These are phyloP conservation scores for Corrigiola litoralis DNA, from an alignment of 179 eudicot species.

Conservation along the genomic window DNA sequence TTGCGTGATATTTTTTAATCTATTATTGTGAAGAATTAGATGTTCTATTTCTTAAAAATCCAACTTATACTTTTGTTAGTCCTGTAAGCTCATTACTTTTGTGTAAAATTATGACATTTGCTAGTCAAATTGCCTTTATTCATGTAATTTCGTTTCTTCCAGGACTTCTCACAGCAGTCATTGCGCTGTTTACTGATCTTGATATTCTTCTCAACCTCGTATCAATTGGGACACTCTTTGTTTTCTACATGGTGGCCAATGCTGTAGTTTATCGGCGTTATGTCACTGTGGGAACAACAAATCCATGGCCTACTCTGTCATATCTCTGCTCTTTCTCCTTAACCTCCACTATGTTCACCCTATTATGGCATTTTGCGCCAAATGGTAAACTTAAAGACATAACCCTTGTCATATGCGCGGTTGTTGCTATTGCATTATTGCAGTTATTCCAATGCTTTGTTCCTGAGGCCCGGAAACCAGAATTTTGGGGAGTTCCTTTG, in stretches of 20 bases:
- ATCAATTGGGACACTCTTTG: conserved; percentile 88
- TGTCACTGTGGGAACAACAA: conserved; percentile 53
- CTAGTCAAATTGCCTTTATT: background rate
- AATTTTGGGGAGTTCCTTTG: conserved; percentile 90
- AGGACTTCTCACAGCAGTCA: conserved; percentile 77
- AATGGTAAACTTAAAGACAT: conserved; percentile 51
- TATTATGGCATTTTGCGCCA: conserved; percentile 61
- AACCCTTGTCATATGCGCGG: conserved; percentile 42
- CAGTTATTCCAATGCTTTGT: conserved; percentile 51
- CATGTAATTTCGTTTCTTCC: conserved; percentile 12
- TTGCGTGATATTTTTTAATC: no score
- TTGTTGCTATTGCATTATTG: conserved; percentile 31
- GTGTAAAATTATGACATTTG: background rate
- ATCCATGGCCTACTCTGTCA: conserved; percentile 73
- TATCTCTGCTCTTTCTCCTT: conserved; percentile 61
- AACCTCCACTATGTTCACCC: conserved; percentile 52
- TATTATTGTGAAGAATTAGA: no score
- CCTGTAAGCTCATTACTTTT: no score
- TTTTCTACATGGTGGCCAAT: conserved; percentile 90
- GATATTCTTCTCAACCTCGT: conserved; percentile 72
- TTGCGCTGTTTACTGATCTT: conserved; percentile 81
- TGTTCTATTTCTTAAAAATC: no score
- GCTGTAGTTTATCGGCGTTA: conserved; percentile 83
- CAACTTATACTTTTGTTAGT: no score
- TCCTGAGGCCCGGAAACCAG: conserved; percentile 68